Percentiles rank a stretch among this genome's conserved stretches.
Evolutionary conservation across 106 monocot genomes (phyloP).

Genomic region (Gastrodia elata): DNA sequence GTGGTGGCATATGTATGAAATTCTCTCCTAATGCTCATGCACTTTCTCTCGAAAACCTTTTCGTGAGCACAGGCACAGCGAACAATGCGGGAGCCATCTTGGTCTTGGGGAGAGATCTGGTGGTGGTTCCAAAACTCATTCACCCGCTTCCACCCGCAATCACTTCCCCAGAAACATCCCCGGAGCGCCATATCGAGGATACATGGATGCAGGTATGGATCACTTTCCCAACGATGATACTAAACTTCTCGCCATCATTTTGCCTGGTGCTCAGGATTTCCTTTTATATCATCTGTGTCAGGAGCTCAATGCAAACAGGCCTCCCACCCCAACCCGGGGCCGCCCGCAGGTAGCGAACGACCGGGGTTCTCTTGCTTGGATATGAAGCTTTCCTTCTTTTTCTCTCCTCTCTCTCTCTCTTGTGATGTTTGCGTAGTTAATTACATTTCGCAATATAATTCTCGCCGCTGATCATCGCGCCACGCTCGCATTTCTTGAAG

Average conservation of each 20-base stretch:
- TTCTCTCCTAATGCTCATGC: background rate
- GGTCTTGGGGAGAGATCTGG: constrained; percentile 98
- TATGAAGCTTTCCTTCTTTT: constrained; percentile 21
- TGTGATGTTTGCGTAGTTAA: constrained; percentile 5
- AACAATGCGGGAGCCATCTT: constrained; percentile 98
- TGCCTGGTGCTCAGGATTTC: background rate
- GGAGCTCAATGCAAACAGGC: constrained; percentile 98
- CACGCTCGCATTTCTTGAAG: background rate
- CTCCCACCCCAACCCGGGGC: constrained; percentile 88
- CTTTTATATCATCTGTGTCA: constrained; percentile 21
- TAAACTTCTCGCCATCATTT: background rate
- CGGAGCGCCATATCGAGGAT: constrained; percentile 85
- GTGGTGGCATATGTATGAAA: too few species aligned
- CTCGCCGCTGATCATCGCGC: background rate
- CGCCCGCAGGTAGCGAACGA: constrained; percentile 79
- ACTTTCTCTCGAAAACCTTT: background rate
- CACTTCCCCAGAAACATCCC: constrained; percentile 77
- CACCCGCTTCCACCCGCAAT: constrained; percentile 94
- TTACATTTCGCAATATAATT: background rate
- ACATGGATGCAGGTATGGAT: constrained; percentile 98
- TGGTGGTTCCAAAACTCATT: constrained; percentile 97
- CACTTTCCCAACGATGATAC: background rate
- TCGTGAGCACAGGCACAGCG: constrained; percentile 62
- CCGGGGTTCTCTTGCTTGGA: constrained; percentile 87
- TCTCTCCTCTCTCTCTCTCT: background rate